Conservation (phyloP, 2,329 filamentous ascomycete species). For the Clonostachys sp. region DNA sequence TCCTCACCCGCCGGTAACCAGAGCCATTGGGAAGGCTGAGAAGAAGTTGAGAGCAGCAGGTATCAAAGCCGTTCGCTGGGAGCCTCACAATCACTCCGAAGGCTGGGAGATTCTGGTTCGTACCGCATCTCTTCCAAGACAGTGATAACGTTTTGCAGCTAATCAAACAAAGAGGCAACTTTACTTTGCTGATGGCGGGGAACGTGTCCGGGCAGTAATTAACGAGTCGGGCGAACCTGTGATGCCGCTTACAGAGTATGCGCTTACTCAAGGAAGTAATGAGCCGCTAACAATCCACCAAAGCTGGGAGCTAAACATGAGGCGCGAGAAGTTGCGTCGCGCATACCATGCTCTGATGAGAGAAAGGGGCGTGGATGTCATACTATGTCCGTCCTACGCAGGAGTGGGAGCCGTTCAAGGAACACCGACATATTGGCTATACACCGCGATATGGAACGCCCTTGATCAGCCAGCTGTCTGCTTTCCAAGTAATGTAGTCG, state of each 20-base stretch:
- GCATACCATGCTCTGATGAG: conserved; percentile 9
- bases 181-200: conserved; percentile 17
- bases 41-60: conserved; percentile 9
- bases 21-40: conserved; percentile 9
- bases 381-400: conserved; percentile 16
- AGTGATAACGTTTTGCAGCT: neutral
- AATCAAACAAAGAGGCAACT: neutral
- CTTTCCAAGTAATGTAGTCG: conserved; percentile 15
- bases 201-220: conserved; percentile 6
- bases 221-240: conserved; percentile 16
- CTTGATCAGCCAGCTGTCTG: conserved; percentile 18
- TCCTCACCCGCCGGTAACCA: conserved; percentile 14
- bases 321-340: neutral
- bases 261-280: conserved; percentile 5
- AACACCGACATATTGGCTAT: conserved; percentile 14
- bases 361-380: conserved; percentile 14
- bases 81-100: conserved; percentile 11
- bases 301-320: conserved; percentile 12
- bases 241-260: conserved; percentile 16
- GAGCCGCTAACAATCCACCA: conserved; percentile 3
- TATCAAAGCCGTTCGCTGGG: conserved; percentile 12
- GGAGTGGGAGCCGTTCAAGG: conserved; percentile 11
- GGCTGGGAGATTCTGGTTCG: conserved; percentile 9
- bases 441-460: conserved; percentile 23
- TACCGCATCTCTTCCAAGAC: neutral